phyloP scores from a whole-genome alignment of 768 basidiomycete genomes.

The Amanita polypyramis region DNA sequence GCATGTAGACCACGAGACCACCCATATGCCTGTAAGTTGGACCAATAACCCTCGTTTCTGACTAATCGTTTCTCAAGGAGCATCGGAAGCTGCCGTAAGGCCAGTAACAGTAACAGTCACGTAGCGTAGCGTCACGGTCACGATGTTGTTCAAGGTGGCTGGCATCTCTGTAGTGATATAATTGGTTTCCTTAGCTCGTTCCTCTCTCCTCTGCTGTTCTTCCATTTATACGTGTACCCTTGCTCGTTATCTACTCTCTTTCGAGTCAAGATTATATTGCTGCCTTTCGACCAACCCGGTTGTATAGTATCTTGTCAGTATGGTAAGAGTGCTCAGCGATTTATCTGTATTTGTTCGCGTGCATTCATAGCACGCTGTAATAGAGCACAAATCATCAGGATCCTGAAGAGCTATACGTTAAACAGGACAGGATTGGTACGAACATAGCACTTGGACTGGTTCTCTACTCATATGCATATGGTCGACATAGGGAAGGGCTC shows the following conservation, averaged over 20 bases:
- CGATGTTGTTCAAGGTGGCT: constrained; percentile 5
- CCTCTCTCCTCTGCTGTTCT: background rate
- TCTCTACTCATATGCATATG: constrained; percentile 8
- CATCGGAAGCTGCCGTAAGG: constrained; percentile 28
- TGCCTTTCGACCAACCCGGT: background rate
- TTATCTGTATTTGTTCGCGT: background rate
- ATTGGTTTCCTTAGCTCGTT: constrained; percentile 8
- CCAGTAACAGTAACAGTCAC: no score
- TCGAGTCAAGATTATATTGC: background rate
- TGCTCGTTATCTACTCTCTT: background rate
- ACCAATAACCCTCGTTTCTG: background rate
- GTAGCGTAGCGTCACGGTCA: constrained; percentile 1
- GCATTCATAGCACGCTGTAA: constrained; percentile 3
- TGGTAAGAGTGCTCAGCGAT: constrained; percentile 15
- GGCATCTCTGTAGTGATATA: constrained; percentile 2
- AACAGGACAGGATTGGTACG: constrained; percentile 93
- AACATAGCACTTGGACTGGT: constrained; percentile 10
- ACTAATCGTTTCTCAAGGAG: constrained; percentile 23
- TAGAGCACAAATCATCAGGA: constrained; percentile 71
- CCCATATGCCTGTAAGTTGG: constrained; percentile 46
- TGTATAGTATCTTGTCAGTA: constrained; percentile 9
- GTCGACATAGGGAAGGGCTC: constrained; percentile 78
- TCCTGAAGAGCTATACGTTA: constrained; percentile 95
- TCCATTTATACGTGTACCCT: background rate
- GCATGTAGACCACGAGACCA: constrained; percentile 90